Conservation (phyloP, 1,284 basidiomycete species). For the Papiliotrema nemorosa region DNA sequence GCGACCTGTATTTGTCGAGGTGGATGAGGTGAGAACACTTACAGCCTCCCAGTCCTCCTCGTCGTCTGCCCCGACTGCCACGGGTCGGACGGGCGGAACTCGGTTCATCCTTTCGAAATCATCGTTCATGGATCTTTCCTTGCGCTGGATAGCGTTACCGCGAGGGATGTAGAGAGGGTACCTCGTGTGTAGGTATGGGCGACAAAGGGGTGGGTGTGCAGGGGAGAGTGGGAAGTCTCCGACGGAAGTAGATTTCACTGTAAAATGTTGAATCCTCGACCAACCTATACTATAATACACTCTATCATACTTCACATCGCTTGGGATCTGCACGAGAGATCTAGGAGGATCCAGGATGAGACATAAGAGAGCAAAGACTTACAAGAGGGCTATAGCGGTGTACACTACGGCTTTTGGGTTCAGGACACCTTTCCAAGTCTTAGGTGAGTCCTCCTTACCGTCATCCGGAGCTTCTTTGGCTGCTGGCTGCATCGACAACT, state of each 20-base stretch:
- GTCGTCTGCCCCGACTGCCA: too few species aligned
- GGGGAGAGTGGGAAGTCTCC: too few species aligned
- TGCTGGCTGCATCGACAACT: too few species aligned
- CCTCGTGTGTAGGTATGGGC: too few species aligned
- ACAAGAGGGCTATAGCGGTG: constrained; percentile 84
- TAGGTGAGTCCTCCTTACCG: constrained; percentile 55
- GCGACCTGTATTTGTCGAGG: not conserved
- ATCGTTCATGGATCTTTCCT: not conserved
- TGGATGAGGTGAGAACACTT: not conserved
- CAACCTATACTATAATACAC: too few species aligned
- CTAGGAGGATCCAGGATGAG: constrained; percentile 58
- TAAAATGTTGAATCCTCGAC: too few species aligned
- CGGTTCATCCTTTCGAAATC: not conserved
- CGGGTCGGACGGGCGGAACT: too few species aligned
- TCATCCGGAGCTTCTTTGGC: too few species aligned
- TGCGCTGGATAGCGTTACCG: not conserved
- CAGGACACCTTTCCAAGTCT: constrained; percentile 82
- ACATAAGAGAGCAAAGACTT: constrained; percentile 87
- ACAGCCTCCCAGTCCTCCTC: constrained; percentile 36
- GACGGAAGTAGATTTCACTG: too few species aligned
- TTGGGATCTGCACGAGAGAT: too few species aligned
- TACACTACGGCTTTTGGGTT: constrained; percentile 84
- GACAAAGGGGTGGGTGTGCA: too few species aligned
- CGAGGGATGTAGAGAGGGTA: not conserved
- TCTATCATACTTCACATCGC: too few species aligned